These are phyloP conservation scores for Magnusiomyces tetraspermus DNA, from an alignment of 1,139 yeast species.

Conservation along the genomic window DNA sequence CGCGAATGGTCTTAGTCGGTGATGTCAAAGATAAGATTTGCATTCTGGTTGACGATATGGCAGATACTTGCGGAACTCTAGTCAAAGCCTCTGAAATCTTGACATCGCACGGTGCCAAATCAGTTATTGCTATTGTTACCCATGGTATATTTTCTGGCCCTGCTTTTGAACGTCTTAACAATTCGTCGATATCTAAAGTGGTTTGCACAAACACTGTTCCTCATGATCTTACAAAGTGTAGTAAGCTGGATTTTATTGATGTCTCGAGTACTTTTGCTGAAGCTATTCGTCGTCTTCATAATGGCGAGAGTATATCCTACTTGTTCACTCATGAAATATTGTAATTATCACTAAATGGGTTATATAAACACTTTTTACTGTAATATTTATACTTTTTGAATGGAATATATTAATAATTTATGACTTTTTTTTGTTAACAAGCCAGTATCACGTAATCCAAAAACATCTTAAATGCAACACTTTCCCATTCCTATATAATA, in stretches of 20 bases:
- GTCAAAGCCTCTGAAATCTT: slow-evolving; percentile 91
- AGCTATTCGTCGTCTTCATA: slow-evolving; percentile 88
- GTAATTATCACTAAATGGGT: slow-evolving; percentile 10
- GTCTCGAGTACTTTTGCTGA: slow-evolving; percentile 75
- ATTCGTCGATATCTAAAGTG: slow-evolving; percentile 64
- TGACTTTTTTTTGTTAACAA: neutral
- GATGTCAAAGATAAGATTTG: slow-evolving; percentile 82
- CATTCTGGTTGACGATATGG: slow-evolving; percentile 93
- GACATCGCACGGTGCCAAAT: slow-evolving; percentile 65
- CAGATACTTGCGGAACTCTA: slow-evolving; percentile 95
- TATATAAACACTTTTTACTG: too few species aligned
- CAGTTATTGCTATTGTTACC: slow-evolving; percentile 88
- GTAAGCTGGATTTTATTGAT: slow-evolving; percentile 75
- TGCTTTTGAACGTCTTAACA: slow-evolving; percentile 72
- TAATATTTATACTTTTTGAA: too few species aligned
- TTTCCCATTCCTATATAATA: too few species aligned
- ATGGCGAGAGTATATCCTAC: slow-evolving; percentile 93
- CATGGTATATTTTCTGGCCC: slow-evolving; percentile 87
- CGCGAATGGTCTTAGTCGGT: slow-evolving; percentile 92
- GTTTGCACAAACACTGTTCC: slow-evolving; percentile 95
- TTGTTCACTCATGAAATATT: slow-evolving; percentile 67
- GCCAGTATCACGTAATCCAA: too few species aligned
- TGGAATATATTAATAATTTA: too few species aligned
- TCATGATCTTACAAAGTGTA: slow-evolving; percentile 58
- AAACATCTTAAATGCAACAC: neutral